These are phyloP conservation scores for Botryotinia calthae DNA, from an alignment of 2,329 filamentous ascomycete species.

Conservation along the genomic window DNA sequence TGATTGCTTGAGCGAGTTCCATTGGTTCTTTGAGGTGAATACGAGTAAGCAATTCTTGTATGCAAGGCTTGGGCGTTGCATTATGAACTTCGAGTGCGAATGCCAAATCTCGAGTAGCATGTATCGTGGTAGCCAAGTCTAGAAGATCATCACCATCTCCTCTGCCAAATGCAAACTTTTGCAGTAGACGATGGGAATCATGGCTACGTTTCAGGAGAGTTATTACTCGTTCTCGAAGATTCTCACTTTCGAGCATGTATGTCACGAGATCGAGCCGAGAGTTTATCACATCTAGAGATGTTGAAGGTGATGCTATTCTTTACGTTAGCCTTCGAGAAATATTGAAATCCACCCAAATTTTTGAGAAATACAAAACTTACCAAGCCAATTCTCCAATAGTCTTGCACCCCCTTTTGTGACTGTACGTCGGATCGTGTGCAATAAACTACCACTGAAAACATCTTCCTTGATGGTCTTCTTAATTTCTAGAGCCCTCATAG, in stretches of 20 bases:
- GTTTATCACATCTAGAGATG: constrained; percentile 76
- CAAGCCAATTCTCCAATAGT: constrained; percentile 79
- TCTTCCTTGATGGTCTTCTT: constrained; percentile 81
- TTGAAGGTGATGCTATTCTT: constrained; percentile 69
- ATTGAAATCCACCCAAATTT: too few relatives aligned
- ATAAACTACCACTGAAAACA: constrained; percentile 73
- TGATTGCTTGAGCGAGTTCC: constrained; percentile 68
- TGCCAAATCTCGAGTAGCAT: constrained; percentile 67
- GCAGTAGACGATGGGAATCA: constrained; percentile 85
- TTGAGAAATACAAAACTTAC: constrained; percentile 43
- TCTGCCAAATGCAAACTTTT: constrained; percentile 88
- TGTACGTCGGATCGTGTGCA: constrained; percentile 86
- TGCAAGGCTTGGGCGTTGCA: constrained; percentile 37
- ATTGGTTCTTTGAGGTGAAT: constrained; percentile 66
- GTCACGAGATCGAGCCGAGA: constrained; percentile 78
- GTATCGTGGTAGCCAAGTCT: constrained; percentile 76
- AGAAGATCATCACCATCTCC: constrained; percentile 92
- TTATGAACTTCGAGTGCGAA: constrained; percentile 42
- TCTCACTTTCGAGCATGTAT: constrained; percentile 63
- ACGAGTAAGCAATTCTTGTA: constrained; percentile 50
- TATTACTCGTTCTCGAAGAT: constrained; percentile 68
- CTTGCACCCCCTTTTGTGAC: constrained; percentile 89
- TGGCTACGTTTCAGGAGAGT: constrained; percentile 70
- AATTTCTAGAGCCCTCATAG: constrained; percentile 84
- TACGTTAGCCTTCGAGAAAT: constrained; percentile 19